Evolutionary conservation across 352 stramenopile species (phyloP), one percentile per base, ranked within the genome.

Genomic region (Pythium chondricola): DNA sequence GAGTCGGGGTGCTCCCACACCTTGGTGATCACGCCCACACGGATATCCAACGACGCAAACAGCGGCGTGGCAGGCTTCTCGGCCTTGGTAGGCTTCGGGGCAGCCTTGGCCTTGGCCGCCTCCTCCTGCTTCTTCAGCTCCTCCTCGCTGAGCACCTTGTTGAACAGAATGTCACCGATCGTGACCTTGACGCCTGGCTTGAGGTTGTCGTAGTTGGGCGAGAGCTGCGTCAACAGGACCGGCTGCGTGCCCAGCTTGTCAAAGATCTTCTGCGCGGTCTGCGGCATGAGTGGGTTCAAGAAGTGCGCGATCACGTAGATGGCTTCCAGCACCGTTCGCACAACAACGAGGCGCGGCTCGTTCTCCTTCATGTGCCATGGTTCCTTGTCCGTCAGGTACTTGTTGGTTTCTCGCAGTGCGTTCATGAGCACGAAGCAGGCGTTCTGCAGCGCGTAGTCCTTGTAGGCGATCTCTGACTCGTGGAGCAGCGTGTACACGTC

Each of bases 301-400:
- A 98, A 97, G 67, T 99, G 96, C 4, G 89, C 74, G 32, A 99
- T 76, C 27, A 95, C 80, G 71, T 98, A 99, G 47, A 99, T 94
- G 27, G 93, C 93, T 65, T 99, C 96, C n/a, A 99, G 69, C 26
- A 88, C 91, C 21, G 95, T 96, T 29, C 96, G 93, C 25, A 99
- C 94, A 38, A 98, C 78, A 14, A 96, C 83, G 33, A 96, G 71
- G 8, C 76, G 80, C 4, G 81, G 63, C 58, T 93, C 86, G 37
- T 98, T 83, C 44, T 93, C 84, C 55, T 85, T 93, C 63, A 98
- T 96, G 63, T 98, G 95, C 96, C 97, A 99, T 37, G 97, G 97
- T 50, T 95, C 96, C 62, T 97, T 92, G 50, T 97, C 88, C 38
- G 96, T 98, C 47, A 99, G 68, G 66, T 98, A 99, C 61, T 97